Evolutionary conservation across 139 green algal genomes (phyloP).

Genomic region (Spirogloea muscicola): DNA sequence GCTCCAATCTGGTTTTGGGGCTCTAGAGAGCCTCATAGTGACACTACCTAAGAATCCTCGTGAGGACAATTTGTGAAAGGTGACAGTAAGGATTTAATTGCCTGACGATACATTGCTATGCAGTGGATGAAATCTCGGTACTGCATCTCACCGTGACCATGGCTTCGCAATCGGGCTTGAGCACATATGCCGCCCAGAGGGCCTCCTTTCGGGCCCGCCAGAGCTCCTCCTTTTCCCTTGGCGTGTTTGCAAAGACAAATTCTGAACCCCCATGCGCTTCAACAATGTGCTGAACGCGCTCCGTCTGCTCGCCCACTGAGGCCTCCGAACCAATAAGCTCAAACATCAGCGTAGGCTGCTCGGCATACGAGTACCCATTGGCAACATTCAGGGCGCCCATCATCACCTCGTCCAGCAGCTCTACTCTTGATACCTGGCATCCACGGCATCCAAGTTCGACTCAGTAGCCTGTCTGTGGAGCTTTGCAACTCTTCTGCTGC

Average conservation of each 20-base stretch:
- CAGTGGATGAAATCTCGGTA: no score
- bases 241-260: slow-evolving; percentile 23
- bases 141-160: slow-evolving; percentile 38
- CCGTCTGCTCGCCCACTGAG: slow-evolving; percentile 22
- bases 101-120: no score
- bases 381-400: slow-evolving; percentile 37
- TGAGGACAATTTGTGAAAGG: no score
- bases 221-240: slow-evolving; percentile 39
- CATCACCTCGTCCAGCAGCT: slow-evolving; percentile 50
- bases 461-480: no score
- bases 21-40: no score
- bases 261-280: background rate
- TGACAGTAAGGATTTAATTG: no score
- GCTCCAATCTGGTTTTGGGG: no score
- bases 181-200: slow-evolving; percentile 12
- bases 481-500: no score
- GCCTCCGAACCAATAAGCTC: slow-evolving; percentile 27
- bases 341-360: slow-evolving; percentile 46
- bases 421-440: slow-evolving; percentile 39
- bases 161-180: slow-evolving; percentile 9
- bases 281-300: slow-evolving; percentile 10
- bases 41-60: no score
- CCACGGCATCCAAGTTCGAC: no score
- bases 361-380: slow-evolving; percentile 19
- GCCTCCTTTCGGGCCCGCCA: slow-evolving; percentile 46